phyloP scores from a whole-genome alignment of 108 stramenopile genomes.

The Phaeodactylum tricornutum region DNA sequence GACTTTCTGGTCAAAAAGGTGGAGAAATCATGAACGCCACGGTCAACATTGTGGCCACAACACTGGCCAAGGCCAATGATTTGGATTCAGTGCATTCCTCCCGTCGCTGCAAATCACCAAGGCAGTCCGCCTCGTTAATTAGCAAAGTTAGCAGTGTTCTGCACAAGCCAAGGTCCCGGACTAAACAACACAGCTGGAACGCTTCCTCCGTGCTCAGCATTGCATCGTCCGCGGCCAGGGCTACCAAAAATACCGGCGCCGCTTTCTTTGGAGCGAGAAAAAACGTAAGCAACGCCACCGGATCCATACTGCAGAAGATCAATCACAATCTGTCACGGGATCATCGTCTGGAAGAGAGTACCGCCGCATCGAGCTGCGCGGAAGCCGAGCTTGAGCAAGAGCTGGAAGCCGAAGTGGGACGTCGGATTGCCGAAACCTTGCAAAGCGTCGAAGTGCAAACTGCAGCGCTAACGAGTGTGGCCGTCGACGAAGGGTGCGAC shows the following conservation, averaged over 20 bases:
- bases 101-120: not conserved
- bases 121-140: not conserved
- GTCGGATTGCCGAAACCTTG: not conserved
- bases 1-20: constrained; percentile 10
- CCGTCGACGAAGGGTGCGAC: constrained; percentile 9
- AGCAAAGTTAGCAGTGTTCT: too few relatives aligned
- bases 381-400: too few relatives aligned
- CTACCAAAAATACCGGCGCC: not conserved
- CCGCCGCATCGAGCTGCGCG: not conserved
- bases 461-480: not conserved
- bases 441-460: not conserved
- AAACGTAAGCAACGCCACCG: not conserved
- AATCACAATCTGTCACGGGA: not conserved
- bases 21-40: constrained; percentile 31
- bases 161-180: not conserved
- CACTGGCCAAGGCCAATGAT: not conserved
- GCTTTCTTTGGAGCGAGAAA: too few relatives aligned
- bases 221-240: not conserved
- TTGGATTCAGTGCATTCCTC: not conserved
- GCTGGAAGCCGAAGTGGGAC: not conserved
- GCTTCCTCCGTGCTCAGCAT: not conserved
- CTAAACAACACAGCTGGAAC: not conserved
- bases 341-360: not conserved
- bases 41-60: constrained; percentile 3
- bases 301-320: not conserved